A percentile compares a stretch with the other conserved stretches of the same genome.
Evolutionary conservation across 2,329 filamentous ascomycete species (phyloP).

Genomic region (Curvularia spicifera): DNA sequence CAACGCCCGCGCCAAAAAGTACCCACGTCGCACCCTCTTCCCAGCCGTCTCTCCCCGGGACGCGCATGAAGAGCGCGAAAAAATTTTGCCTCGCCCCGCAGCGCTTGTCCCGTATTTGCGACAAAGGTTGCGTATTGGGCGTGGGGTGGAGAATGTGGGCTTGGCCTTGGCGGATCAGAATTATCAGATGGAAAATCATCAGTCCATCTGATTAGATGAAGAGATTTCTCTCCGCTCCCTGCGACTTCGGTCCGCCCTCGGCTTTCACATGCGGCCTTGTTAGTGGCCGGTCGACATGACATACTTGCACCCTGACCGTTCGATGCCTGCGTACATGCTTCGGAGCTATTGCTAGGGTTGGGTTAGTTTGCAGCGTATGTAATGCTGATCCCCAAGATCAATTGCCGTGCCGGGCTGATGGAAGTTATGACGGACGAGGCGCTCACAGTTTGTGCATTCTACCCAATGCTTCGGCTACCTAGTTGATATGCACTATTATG

Average conservation of each 20-base stretch:
- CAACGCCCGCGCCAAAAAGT: constrained; percentile 9
- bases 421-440: constrained; percentile 36
- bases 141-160: constrained; percentile 20
- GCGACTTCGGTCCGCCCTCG: constrained; percentile 32
- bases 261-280: neutral
- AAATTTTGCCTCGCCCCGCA: constrained; percentile 38
- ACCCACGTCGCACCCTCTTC: neutral
- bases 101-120: constrained; percentile 26
- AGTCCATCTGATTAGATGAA: constrained; percentile 22
- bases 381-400: constrained; percentile 25
- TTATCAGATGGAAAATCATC: constrained; percentile 41
- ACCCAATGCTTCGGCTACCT: neutral
- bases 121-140: constrained; percentile 19
- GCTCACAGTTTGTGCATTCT: constrained; percentile 12
- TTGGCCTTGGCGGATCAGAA: constrained; percentile 3
- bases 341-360: constrained; percentile 29
- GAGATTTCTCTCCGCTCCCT: constrained; percentile 8
- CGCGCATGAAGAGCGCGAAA: constrained; percentile 37
- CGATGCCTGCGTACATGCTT: constrained; percentile 25
- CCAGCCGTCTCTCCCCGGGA: neutral
- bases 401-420: constrained; percentile 14
- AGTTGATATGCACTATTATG: neutral
- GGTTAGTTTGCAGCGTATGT: constrained; percentile 18
- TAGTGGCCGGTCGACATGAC: no score
- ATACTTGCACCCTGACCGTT: neutral